Base-by-base conservation (phyloP, 2,329 filamentous ascomycete genomes). In the Cadophora sp. region DNA sequence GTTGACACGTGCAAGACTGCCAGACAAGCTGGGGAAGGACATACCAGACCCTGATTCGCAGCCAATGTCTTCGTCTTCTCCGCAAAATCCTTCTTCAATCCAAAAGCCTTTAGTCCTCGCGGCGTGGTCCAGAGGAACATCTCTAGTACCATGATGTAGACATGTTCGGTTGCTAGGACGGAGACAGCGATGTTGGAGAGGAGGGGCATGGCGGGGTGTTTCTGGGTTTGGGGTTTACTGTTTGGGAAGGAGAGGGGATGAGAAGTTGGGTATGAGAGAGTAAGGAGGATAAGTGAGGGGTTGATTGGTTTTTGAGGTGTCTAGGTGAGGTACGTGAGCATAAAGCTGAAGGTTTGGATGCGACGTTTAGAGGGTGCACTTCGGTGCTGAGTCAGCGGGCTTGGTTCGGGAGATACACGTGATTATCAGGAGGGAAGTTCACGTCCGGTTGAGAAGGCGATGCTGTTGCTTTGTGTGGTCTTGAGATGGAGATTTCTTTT, bases 91-190 rank as follows among this genome's bases (percentile, higher is more conserved):
- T 80, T 73, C 0, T 77, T 80, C 43, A 84, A 77, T 34, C 75
- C 75, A 76, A 86, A 86, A 1, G 82, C 74, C 71, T 80, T 81
- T 69, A 77, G 80, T 46, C 83, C 84, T 31, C 78, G 79, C 1
- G 83, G 81, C 0, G 78, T 81, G 1, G 79, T 83, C 83, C 83
- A 86, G 64, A 85, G 77, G 69, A 84, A 82, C 80, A 83, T 84
- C 67, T 86, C 83, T 11, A 85, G 80, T 16, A 80, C 73, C 65
- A 84, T 71, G 72, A 86, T 85, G 78, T 85, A 85, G 73, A 80
- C 75, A 76, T 86, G 84, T 16, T 83, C 73, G 53, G 74, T 68
- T 70, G 80, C 80, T 60, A 86, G 74, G 56, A 80, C 69, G 74
- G 74, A 79, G 7, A 82, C 80, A 3, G 80, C 75, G 62, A 77